Evolutionary conservation across 257 asterid species (phyloP).

Genomic region (Solanum pinnatisectum): DNA sequence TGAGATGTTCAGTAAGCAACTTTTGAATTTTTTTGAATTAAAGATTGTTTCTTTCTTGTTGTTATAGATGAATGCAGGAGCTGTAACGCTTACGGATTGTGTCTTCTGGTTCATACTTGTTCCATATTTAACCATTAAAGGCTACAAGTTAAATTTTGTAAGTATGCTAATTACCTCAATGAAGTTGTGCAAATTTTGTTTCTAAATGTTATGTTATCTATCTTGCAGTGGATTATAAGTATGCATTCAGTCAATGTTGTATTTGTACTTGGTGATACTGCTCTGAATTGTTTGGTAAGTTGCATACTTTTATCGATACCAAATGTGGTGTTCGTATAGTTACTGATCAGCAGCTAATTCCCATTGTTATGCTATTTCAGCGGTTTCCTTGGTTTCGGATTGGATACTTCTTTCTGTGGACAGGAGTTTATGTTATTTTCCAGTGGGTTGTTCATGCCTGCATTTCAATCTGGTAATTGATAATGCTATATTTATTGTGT

Average conservation of each 20-base stretch:
- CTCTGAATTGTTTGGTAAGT: conserved; percentile 75
- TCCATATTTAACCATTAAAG: conserved; percentile 73
- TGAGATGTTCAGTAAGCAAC: not conserved
- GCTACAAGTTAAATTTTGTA: conserved; percentile 75
- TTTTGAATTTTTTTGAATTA: not conserved
- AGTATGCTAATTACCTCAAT: conserved; percentile 11
- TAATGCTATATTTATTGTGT: not conserved
- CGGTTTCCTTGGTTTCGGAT: conserved; percentile 92
- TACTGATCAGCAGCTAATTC: not conserved
- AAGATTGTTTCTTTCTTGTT: not conserved
- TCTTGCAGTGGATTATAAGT: conserved; percentile 70
- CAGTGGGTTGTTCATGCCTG: conserved; percentile 86
- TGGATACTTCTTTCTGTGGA: conserved; percentile 80
- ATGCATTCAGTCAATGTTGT: conserved; percentile 89
- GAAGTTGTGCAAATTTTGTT: not conserved
- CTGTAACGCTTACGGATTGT: conserved; percentile 75
- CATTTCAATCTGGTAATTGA: conserved; percentile 47
- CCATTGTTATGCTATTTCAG: conserved; percentile 29
- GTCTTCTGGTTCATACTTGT: conserved; percentile 91
- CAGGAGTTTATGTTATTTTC: conserved; percentile 53
- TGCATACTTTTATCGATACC: not conserved
- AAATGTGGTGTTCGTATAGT: not conserved
- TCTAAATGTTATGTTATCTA: conserved; percentile 6
- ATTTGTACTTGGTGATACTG: conserved; percentile 78
- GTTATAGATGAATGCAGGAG: conserved; percentile 90